Base-by-base conservation (phyloP, 306 rosid genomes). In the Sicyos baderoa region DNA sequence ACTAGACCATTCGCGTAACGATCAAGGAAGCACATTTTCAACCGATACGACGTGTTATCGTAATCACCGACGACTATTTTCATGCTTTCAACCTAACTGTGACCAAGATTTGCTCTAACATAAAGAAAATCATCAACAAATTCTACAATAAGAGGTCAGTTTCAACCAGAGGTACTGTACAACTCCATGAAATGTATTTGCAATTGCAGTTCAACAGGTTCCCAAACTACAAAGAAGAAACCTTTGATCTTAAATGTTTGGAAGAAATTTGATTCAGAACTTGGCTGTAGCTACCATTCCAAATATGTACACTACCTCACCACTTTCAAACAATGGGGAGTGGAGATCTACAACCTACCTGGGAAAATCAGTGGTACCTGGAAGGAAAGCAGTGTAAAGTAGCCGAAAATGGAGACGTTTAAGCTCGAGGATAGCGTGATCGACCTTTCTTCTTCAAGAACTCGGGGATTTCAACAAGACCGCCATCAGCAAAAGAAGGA, bases 371-470 rank as follows among this genome's bases (percentile, higher is more conserved):
- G 48, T 18, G 40, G 15, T 55, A 53, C 62, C 21, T 54, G 62
- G 66, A 45, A 56, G 54, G 51, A 17, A 18, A 37, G 54, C 21
- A 47, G 44, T 15, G 21, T 17, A 14, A n/a, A 56, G 44, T 21
- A 45, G 75, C 44, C n/a, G 75, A 54, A 14, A 6, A 70, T 53
- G 29, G 42, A 71, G 52, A 56, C 8, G 15, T 32, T 82, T 79
- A 90, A 73, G 74, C 90, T 80, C 99, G 85, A 35, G 99, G 99
- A 77, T 82, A 90, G 67, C 95, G 97, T 10, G 88, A 85, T n/a
- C 97, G 94, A 5, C 97, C 97, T 79, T 93, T 93, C 87, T 90
- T 89, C 90, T 86, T 93, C 74, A 93, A 77, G 85, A 93, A 93
- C 82, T 91, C 96, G 1, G 97, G 96, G 76, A 91, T 91, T 75